Conservation (phyloP, 2,329 filamentous ascomycete genomes). For the Arachnomyces sp. region DNA sequence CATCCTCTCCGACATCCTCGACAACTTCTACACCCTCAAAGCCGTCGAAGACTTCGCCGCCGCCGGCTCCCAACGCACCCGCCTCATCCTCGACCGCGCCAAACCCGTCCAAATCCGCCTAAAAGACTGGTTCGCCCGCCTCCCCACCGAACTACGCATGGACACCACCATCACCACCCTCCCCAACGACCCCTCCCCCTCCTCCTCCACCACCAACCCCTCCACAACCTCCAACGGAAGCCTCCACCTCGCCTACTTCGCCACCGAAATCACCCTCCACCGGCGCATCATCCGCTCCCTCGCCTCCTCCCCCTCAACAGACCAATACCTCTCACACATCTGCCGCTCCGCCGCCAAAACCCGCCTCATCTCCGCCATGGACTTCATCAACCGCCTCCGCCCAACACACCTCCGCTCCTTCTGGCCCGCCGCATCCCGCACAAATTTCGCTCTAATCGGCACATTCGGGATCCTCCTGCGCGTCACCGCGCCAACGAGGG, state of each 20-base stretch:
- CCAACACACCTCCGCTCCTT: conserved; percentile 81
- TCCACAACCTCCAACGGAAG: conserved; percentile 48
- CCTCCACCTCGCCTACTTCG: conserved; percentile 85
- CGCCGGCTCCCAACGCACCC: conserved; percentile 37
- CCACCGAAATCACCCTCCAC: conserved; percentile 87
- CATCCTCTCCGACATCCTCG: conserved; percentile 44
- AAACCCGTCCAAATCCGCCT: conserved; percentile 47
- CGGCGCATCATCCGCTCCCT: conserved; percentile 82
- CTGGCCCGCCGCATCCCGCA: conserved; percentile 52
- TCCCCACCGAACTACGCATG: conserved; percentile 43
- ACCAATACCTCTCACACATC: conserved; percentile 81
- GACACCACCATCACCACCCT: conserved; percentile 26
- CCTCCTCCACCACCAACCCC: conserved; percentile 28
- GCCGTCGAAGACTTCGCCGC: conserved; percentile 38
- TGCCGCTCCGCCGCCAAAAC: conserved; percentile 91
- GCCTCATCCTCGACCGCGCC: conserved; percentile 43
- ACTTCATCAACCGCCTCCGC: conserved; percentile 88
- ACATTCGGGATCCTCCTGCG: conserved; percentile 86
- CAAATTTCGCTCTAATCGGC: conserved; percentile 86
- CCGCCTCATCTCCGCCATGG: conserved; percentile 88
- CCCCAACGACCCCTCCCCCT: conserved; percentile 36
- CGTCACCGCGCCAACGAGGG: conserved; percentile 75
- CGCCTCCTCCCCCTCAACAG: conserved; percentile 42
- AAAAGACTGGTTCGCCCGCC: conserved; percentile 44
- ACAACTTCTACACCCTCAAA: conserved; percentile 44